Conservation (phyloP, 2,329 filamentous ascomycete genomes). For the Thermoascus crustaceus region DNA sequence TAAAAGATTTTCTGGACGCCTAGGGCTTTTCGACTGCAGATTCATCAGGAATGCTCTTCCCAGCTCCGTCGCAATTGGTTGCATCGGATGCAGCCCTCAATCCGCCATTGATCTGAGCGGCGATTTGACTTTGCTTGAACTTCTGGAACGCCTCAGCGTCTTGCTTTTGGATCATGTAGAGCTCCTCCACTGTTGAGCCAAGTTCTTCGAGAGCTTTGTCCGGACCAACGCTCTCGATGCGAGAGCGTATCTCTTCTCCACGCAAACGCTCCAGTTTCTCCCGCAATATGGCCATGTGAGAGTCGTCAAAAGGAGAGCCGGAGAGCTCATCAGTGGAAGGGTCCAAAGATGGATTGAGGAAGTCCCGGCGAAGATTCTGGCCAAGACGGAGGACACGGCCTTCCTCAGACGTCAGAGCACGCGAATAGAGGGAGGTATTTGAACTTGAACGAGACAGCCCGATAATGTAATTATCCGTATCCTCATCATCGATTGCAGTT, state of each 20-base stretch:
- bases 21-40: background rate
- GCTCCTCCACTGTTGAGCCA: slow-evolving; percentile 38
- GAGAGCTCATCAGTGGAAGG: slow-evolving; percentile 25
- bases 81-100: slow-evolving; percentile 14
- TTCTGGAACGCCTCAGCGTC: slow-evolving; percentile 38
- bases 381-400: slow-evolving; percentile 62
- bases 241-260: slow-evolving; percentile 33
- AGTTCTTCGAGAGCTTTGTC: slow-evolving; percentile 37
- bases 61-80: slow-evolving; percentile 3
- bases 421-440: slow-evolving; percentile 59
- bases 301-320: slow-evolving; percentile 28
- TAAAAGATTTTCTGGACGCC: too few species aligned
- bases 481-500: slow-evolving; percentile 32
- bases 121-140: slow-evolving; percentile 39
- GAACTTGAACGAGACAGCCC: slow-evolving; percentile 53
- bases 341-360: slow-evolving; percentile 45
- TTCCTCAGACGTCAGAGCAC: slow-evolving; percentile 59
- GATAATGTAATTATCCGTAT: slow-evolving; percentile 35
- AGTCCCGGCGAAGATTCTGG: slow-evolving; percentile 56
- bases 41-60: slow-evolving; percentile 2
- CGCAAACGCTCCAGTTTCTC: slow-evolving; percentile 36
- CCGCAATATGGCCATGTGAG: slow-evolving; percentile 39
- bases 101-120: slow-evolving; percentile 38
- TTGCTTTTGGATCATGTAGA: slow-evolving; percentile 34
- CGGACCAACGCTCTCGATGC: slow-evolving; percentile 29